These are phyloP conservation scores for Myriosclerotinia duriaeana DNA, from an alignment of 2,329 filamentous ascomycete genomes.

Conservation along the genomic window DNA sequence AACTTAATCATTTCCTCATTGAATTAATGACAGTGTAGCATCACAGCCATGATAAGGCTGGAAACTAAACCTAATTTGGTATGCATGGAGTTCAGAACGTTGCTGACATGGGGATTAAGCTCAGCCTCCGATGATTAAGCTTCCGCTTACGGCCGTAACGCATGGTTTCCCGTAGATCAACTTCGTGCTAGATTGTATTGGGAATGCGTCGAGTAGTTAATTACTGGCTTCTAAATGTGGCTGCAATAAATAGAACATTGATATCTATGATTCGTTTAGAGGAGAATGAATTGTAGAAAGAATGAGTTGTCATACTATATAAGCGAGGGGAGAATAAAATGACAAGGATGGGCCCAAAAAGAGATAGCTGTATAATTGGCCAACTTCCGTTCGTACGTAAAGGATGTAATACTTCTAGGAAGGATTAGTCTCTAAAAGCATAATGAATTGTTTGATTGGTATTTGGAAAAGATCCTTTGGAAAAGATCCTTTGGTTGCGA, in stretches of 20 bases:
- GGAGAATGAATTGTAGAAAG: not conserved
- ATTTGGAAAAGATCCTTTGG: no score
- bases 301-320: not conserved
- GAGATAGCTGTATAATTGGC: not conserved
- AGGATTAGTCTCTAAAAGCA: not conserved
- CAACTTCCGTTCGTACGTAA: not conserved
- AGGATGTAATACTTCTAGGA: not conserved
- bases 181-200: not conserved
- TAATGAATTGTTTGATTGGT: not conserved
- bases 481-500: no score
- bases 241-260: not conserved
- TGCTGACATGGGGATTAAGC: slow-evolving; percentile 11
- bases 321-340: not conserved
- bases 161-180: not conserved
- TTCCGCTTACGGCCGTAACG: not conserved
- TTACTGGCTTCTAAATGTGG: not conserved
- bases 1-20: not conserved
- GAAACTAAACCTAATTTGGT: not conserved
- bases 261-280: not conserved
- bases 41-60: not conserved
- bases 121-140: slow-evolving; percentile 14
- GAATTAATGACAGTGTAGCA: not conserved
- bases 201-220: not conserved
- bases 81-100: slow-evolving; percentile 12
- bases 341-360: no score